A percentile compares a stretch with the other conserved stretches of the same genome.
Conservation (phyloP, 169 alveolate species). For the Eimeria zaria region DNA sequence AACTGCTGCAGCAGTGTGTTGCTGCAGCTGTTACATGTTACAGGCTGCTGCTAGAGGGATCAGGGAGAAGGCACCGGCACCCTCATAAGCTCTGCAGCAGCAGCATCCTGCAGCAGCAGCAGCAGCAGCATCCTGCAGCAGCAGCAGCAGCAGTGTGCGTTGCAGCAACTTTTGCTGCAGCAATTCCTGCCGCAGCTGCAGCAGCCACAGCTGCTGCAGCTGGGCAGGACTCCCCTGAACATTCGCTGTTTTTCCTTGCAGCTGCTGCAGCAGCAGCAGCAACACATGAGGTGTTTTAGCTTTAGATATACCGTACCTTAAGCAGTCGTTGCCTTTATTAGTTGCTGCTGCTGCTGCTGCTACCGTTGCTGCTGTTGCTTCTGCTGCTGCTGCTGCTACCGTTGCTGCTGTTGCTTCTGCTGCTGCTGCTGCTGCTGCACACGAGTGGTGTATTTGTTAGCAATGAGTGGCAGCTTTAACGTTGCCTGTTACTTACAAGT, state of each 20-base stretch:
- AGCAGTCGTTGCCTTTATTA: background rate
- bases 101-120: conserved; percentile 26
- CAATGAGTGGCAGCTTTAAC: background rate
- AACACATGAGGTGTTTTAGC: background rate
- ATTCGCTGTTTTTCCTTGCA: background rate
- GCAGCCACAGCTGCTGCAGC: conserved; percentile 11
- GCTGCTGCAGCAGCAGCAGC: background rate
- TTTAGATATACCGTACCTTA: background rate
- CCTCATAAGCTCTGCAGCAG: background rate
- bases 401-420: too few relatives aligned
- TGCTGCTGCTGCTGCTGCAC: background rate
- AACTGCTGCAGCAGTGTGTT: background rate
- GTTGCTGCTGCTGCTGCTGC: background rate
- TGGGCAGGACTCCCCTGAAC: background rate
- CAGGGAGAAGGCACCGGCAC: too few relatives aligned
- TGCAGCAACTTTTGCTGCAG: background rate
- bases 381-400: too few relatives aligned
- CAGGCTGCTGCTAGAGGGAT: background rate
- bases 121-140: background rate
- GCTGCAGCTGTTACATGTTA: background rate
- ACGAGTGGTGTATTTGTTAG: background rate
- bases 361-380: background rate
- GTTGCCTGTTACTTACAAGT: too few relatives aligned
- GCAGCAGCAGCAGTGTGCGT: background rate
- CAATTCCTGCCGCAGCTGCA: background rate